Evolutionary conservation across 2,329 filamentous ascomycete genomes (phyloP), one percentile per base, ranked within the genome.

Genomic region (Xylariaceae sp.): DNA sequence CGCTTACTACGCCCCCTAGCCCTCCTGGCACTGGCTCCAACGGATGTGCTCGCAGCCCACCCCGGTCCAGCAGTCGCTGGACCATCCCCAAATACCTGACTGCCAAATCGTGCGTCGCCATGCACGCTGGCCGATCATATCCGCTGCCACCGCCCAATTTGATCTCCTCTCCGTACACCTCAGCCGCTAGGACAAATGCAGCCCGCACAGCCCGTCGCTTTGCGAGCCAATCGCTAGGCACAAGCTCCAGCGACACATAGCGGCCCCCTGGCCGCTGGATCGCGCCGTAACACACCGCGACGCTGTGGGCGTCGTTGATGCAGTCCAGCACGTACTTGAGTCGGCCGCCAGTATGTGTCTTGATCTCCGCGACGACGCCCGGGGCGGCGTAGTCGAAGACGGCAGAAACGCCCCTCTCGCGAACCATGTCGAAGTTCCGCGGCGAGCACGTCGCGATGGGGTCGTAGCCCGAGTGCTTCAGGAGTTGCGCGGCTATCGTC

Each of bases 301-400:
- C 65, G 3, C 68, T 71, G 8, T 53, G 43, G 19, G 66, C 66
- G 57, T 75, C 71, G 30, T 71, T 66, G 51, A 81, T 76, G 55
- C 73, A 78, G 63, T 83, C 80, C 36, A 79, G 72, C 3, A 68
- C 76, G 22, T 75, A 65, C 13, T 64, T 63, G 3, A 82, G 67
- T 29, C 64, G 66, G 64, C 76, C 71, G 3, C 73, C 67, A 9
- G 76, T 77, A 48, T 69, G 69, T 40, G 70, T 66, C 32, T 72
- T 70, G 65, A 83, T 81, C 54, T 78, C 71, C 37, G 69, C 66
- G 1, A 71, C 71, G 30, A 70, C 71, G 18, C 72, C 70, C 0
- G 73, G 68, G 16, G 73, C 71, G 16, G 70, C 71, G 70, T 82
- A 81, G 65, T 81, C 74, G 59, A 80, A 79, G 10, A 71, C 71